Base-by-base conservation (phyloP, 225 moss, liverwort and hornwort species). In the Pseudoscleropodium purum region DNA sequence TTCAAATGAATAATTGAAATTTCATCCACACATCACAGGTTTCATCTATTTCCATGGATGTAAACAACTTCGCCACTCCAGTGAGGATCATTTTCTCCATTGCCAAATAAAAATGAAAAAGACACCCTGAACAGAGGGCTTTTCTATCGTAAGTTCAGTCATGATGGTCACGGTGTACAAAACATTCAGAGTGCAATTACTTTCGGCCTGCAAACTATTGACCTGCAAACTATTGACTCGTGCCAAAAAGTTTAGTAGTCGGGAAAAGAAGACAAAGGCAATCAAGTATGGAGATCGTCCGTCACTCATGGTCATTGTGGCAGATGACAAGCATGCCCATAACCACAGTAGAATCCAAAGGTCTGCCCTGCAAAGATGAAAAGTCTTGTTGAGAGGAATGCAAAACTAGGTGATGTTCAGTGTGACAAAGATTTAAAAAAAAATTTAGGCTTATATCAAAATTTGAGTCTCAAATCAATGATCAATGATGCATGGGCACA, bases 381-480 rank as follows among this genome's bases (percentile, higher is more conserved):
- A 75, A 31, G 90, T 11, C 49, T 82, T 74, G 36, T 81, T 76
- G 37, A 63, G 74, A 79, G 43, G 30, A 81, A 84, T 79, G 64
- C 10, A 79, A 83, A 45, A 69, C 64, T 83, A 82, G 51, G 15
- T 79, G 29, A 73, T 78, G 59, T 64, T 68, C 61, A 82, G 33
- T 73, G 63, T 62, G 79, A 89, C 56, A 57, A 87, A 31, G 76
- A 64, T 30, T 47, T 34, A 2, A 31, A 31, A 62, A 52, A 75
- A 62, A 47, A 41, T 5, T 31, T 67, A 39, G 18, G n/a, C 77
- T 87, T 61, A 74, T 43, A 67, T 76, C 39, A 75, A 85, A 84
- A 89, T 81, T 61, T 79, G 59, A 86, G 86, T 75, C 59, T n/a
- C 68, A 81, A 84, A 91, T 41, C 84, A 75, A 45, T 89, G 75